phyloP scores from a whole-genome alignment of 177 flowering plant genomes.

The Telopea speciosissima region DNA sequence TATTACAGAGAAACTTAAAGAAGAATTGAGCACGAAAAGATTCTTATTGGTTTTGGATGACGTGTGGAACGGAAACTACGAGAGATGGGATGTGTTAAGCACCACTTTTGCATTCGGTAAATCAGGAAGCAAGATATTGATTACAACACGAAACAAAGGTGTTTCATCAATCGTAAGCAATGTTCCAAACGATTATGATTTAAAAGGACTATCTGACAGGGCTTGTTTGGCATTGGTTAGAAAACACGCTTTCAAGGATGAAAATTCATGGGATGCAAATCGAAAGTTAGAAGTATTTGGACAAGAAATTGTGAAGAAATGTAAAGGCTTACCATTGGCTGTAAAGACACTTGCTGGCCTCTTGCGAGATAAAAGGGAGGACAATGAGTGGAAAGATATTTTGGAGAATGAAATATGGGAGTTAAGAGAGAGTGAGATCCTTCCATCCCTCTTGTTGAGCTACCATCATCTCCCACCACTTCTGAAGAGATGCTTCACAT shows the following conservation, averaged over 20 bases:
- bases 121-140: conserved; percentile 11
- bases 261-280: not conserved
- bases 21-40: not conserved
- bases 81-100: conserved; percentile 2
- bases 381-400: not conserved
- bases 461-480: not conserved
- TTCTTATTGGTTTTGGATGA: not conserved
- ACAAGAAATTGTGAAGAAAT: not conserved
- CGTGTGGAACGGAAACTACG: conserved; percentile 5
- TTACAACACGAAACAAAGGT: conserved; percentile 8
- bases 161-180: conserved; percentile 6
- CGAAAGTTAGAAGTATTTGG: not conserved
- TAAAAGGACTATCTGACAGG: not conserved
- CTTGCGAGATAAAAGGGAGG: not conserved
- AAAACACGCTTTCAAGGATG: not conserved
- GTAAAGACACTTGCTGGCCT: not conserved
- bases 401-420: not conserved
- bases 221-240: conserved; percentile 8
- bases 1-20: not conserved
- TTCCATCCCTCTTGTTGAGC: not conserved
- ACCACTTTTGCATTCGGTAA: conserved; percentile 2
- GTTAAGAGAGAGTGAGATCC: not conserved
- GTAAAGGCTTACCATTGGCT: not conserved
- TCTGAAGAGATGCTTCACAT: not conserved
- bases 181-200: not conserved